Conservation (phyloP, 176 grass and related monocot genomes). For the Otatea glauca region DNA sequence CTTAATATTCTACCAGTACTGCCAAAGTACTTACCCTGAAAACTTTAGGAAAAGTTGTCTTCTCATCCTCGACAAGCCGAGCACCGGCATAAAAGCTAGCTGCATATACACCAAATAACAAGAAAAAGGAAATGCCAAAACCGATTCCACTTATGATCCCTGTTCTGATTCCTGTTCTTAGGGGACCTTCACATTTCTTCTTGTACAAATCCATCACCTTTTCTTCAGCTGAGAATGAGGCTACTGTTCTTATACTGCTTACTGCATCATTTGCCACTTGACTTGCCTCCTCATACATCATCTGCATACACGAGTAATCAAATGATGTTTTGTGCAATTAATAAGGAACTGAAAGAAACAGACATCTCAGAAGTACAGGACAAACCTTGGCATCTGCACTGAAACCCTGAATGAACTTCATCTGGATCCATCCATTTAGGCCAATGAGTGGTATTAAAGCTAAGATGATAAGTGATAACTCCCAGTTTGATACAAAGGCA, state of each 20-base stretch:
- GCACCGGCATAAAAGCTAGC: slow-evolving; percentile 97
- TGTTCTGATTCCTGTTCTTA: slow-evolving; percentile 75
- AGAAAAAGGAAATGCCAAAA: slow-evolving; percentile 94
- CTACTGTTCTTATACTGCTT: slow-evolving; percentile 85
- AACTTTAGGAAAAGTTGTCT: slow-evolving; percentile 92
- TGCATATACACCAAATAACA: slow-evolving; percentile 89
- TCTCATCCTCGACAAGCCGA: slow-evolving; percentile 72
- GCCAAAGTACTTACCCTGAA: slow-evolving; percentile 60
- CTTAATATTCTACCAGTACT: not conserved
- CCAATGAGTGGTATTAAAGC: slow-evolving; percentile 88
- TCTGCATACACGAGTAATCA: slow-evolving; percentile 51
- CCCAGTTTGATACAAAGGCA: slow-evolving; percentile 84
- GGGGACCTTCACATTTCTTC: slow-evolving; percentile 82
- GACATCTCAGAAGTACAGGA: not conserved
- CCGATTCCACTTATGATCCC: slow-evolving; percentile 87
- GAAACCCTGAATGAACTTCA: slow-evolving; percentile 91
- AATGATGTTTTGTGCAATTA: slow-evolving; percentile 33
- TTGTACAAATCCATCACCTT: slow-evolving; percentile 92
- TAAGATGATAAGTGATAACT: slow-evolving; percentile 79
- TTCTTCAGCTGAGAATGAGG: slow-evolving; percentile 83
- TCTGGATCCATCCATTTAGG: slow-evolving; percentile 87
- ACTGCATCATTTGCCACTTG: slow-evolving; percentile 95
- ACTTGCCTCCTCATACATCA: slow-evolving; percentile 95
- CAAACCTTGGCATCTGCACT: slow-evolving; percentile 89
- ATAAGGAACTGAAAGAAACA: slow-evolving; percentile 12